Evolutionary conservation across 805 yeast genomes (phyloP).

Genomic region (Nakazawaea laoshanensis): DNA sequence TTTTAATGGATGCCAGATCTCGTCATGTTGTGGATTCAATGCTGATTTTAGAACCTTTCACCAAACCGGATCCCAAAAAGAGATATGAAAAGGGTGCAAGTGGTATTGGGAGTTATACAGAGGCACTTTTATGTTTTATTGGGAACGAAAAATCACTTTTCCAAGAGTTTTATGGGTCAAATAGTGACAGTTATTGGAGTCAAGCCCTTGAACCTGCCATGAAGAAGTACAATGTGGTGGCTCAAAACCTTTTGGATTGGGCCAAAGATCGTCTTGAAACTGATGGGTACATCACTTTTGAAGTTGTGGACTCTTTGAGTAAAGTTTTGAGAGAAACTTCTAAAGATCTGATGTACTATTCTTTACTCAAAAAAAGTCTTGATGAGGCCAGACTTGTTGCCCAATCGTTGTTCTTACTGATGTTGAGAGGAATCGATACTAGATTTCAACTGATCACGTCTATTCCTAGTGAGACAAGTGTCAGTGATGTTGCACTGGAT

Average conservation of each 20-base stretch:
- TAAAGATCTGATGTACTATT: slow-evolving; percentile 2
- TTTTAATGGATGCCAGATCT: slow-evolving; percentile 32
- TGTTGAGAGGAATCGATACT: slow-evolving; percentile 46
- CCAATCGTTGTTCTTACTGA: slow-evolving; percentile 41
- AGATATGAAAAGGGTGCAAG: slow-evolving; percentile 57
- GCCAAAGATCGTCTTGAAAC: slow-evolving; percentile 33
- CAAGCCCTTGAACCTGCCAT: slow-evolving; percentile 25
- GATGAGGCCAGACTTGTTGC: slow-evolving; percentile 16
- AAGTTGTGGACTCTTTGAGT: slow-evolving; percentile 37
- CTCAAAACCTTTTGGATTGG: slow-evolving; percentile 24
- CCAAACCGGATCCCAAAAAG: slow-evolving; percentile 30
- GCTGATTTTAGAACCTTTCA: slow-evolving; percentile 36
- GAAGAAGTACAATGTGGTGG: slow-evolving; percentile 29
- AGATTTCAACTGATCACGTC: slow-evolving; percentile 30
- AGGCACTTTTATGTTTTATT: slow-evolving; percentile 39
- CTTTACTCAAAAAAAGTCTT: slow-evolving; percentile 12
- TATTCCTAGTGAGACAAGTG: slow-evolving; percentile 51
- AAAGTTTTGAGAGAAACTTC: slow-evolving; percentile 5
- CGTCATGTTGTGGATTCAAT: slow-evolving; percentile 33
- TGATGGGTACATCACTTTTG: slow-evolving; percentile 48
- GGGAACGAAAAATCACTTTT: slow-evolving; percentile 41
- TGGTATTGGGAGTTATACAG: slow-evolving; percentile 47
- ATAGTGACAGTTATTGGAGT: slow-evolving; percentile 15
- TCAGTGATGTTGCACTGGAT: slow-evolving; percentile 68
- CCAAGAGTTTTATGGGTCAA: slow-evolving; percentile 30